These are phyloP conservation scores for Linnemannia schmuckeri DNA, from an alignment of 192 early-diverging fungal genomes.

Conservation along the genomic window DNA sequence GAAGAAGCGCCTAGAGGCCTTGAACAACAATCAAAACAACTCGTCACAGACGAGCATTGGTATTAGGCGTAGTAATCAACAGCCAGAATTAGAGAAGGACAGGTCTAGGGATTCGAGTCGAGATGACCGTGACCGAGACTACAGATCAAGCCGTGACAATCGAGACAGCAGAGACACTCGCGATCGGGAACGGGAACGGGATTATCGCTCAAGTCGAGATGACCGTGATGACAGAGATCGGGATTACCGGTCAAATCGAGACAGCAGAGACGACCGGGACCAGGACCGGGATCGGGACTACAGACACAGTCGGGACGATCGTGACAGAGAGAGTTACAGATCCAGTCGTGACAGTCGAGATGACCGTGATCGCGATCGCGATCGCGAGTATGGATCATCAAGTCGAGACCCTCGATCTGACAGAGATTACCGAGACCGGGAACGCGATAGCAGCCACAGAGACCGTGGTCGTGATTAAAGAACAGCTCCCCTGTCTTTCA, in stretches of 20 bases:
- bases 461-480: not conserved
- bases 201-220: slow-evolving; percentile 15
- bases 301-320: slow-evolving; percentile 1
- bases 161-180: slow-evolving; percentile 10
- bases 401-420: not conserved
- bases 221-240: slow-evolving; percentile 6
- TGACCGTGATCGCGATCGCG: slow-evolving; percentile 19
- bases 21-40: slow-evolving; percentile 9
- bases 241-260: slow-evolving; percentile 17
- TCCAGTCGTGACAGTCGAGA: slow-evolving; percentile 24
- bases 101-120: slow-evolving; percentile 13
- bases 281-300: slow-evolving; percentile 7
- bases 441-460: slow-evolving; percentile 4
- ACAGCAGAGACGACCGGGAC: slow-evolving; percentile 1
- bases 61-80: not conserved
- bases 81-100: slow-evolving; percentile 6
- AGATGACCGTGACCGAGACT: slow-evolving; percentile 13
- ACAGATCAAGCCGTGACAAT: slow-evolving; percentile 15
- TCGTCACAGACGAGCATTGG: not conserved
- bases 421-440: slow-evolving; percentile 16
- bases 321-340: slow-evolving; percentile 21
- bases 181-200: not conserved
- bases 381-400: slow-evolving; percentile 10
- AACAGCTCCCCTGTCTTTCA: not conserved
- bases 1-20: slow-evolving; percentile 44